These are phyloP conservation scores for Ziziphus jujuba DNA, from an alignment of 306 rosid species.

Conservation along the genomic window DNA sequence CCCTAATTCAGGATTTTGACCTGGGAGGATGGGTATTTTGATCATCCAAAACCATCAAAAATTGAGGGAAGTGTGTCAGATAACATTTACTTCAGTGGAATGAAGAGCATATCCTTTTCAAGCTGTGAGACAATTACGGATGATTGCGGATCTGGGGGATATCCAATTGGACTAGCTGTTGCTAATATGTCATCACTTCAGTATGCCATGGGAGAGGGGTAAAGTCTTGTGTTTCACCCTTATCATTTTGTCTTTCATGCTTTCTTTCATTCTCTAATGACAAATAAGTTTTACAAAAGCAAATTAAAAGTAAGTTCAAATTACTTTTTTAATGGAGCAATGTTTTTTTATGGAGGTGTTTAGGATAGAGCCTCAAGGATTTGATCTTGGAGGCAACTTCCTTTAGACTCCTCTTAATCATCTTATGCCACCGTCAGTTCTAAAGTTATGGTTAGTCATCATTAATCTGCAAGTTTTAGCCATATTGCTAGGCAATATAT, in stretches of 20 bases:
- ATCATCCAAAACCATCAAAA: conserved; percentile 43
- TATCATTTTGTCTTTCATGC: neutral
- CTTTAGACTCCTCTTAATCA: conserved; percentile 13
- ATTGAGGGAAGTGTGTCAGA: conserved; percentile 30
- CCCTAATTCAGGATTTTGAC: conserved; percentile 61
- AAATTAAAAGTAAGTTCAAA: no score
- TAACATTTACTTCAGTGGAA: conserved; percentile 31
- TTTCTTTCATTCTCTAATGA: no score
- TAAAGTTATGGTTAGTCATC: conserved; percentile 16
- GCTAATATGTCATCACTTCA: conserved; percentile 60
- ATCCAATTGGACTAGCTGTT: conserved; percentile 48
- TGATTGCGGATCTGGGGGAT: conserved; percentile 35
- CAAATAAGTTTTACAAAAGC: no score
- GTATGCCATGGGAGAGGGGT: conserved; percentile 83
- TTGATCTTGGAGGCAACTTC: conserved; percentile 28
- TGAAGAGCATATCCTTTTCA: conserved; percentile 34
- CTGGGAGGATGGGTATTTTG: conserved; percentile 76
- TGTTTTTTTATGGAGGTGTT: neutral
- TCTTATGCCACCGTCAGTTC: conserved; percentile 7
- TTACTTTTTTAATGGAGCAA: neutral
- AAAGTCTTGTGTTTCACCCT: conserved; percentile 26
- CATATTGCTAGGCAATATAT: neutral
- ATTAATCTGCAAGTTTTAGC: neutral
- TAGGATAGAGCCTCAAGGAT: conserved; percentile 4
- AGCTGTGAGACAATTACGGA: conserved; percentile 25